Conservation (phyloP, 2,329 filamentous ascomycete species). For the Aspergillus sp. region DNA sequence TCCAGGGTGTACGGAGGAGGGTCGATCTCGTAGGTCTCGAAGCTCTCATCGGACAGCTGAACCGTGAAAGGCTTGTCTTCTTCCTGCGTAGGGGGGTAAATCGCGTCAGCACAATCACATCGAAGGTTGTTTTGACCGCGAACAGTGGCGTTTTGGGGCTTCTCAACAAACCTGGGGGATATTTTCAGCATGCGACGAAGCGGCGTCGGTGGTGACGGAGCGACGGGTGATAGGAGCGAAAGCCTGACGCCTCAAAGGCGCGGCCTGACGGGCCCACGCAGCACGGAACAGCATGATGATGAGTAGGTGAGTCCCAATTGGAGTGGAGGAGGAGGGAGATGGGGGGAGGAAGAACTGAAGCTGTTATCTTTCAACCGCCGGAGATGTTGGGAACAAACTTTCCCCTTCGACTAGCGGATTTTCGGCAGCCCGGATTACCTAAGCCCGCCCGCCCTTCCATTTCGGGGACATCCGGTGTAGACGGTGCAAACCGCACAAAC, state of each 20-base stretch:
- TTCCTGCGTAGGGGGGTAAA: conserved; percentile 55
- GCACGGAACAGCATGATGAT: conserved; percentile 68
- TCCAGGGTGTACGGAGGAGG: conserved; percentile 89
- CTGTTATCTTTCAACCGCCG: conserved; percentile 30
- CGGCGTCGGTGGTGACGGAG: conserved; percentile 91
- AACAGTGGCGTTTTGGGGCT: conserved; percentile 26
- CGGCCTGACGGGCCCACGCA: conserved; percentile 60
- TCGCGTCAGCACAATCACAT: conserved; percentile 20
- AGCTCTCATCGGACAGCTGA: conserved; percentile 94
- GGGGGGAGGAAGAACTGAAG: conserved; percentile 17
- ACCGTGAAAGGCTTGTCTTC: conserved; percentile 92
- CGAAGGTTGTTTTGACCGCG: conserved; percentile 2
- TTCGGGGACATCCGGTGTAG: conserved; percentile 29
- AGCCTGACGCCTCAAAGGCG: conserved; percentile 53
- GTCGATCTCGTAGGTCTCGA: conserved; percentile 99
- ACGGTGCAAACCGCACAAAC: conserved; percentile 29
- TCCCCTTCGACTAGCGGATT: conserved; percentile 29
- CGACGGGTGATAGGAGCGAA: conserved; percentile 56
- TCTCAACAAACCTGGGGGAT: conserved; percentile 62
- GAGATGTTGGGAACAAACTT: conserved; percentile 35
- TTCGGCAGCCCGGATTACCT: conserved; percentile 18
- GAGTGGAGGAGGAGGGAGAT: conserved; percentile 17
- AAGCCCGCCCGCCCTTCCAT: conserved; percentile 15
- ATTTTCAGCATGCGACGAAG: conserved; percentile 84
- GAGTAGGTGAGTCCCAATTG: conserved; percentile 26